Evolutionary conservation across 164 flowering plant genomes (phyloP), one percentile per base, ranked within the genome.

Genomic region (Nymphaea thermarum): DNA sequence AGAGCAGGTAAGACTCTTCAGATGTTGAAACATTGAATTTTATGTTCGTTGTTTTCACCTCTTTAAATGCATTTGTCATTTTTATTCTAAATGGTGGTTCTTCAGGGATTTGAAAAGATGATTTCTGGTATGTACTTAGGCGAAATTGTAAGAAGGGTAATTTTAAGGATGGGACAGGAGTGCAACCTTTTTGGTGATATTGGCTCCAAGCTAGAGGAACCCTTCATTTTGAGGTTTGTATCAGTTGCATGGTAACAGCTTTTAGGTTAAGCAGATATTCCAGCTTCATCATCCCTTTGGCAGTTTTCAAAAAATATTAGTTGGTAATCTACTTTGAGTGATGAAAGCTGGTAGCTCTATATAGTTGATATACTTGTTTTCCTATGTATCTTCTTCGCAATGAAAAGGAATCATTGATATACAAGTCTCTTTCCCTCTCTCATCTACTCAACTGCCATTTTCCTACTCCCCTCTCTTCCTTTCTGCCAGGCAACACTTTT

Each of bases 21-120:
- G 44, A 25, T 18, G 4, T 53, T 59, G 57, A 51, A 64, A 43
- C 14, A 16, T 43, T 45, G 64, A 18, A 44, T 11, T 67, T 18
- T 67, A 60, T 45, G 45, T 45, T 14, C 60, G 16, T 4, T 62
- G 44, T 25, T 25, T 25, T 3, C 57, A 51, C 14, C 57, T 51
- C 14, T 15, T 8, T 51, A 10, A 51, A 51, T 51, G 14, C 14
- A 51, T 51, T 10, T 8, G 8, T 51, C 57, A 51, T 51, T 51
- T 51, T 15, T 15, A 2, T 51, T 15, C 8, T 15, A 51, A 51
- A 51, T 51, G 57, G 8, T 8, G 57, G 18, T 17, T 41, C 45
- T 80, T 70, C 84, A 93, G 98, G 97, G 93, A 70, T 93, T 91
- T 74, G 98, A 93, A 84, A 93, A 93, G 83, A 87, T 93, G 98